Conservation (phyloP, 1,139 yeast genomes). For the Suhomyces bokatorum region DNA sequence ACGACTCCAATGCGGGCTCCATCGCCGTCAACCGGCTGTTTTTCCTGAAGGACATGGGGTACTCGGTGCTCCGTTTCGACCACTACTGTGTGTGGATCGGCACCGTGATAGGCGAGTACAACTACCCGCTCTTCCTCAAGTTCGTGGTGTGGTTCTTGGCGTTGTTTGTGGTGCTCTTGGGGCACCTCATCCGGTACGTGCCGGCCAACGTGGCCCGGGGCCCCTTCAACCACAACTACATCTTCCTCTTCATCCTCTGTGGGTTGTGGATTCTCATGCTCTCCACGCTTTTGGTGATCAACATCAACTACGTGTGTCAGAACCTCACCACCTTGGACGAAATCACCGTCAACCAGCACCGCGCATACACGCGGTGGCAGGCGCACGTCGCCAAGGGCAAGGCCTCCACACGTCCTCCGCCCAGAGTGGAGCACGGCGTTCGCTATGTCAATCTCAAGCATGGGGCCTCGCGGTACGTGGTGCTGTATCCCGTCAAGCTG, state of each 20-base stretch:
- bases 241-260: constrained; percentile 40
- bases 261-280: constrained; percentile 47
- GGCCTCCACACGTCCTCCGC: constrained; percentile 16
- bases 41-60: constrained; percentile 49
- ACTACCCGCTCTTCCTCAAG: constrained; percentile 54
- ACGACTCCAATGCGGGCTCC: constrained; percentile 57
- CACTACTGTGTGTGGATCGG: constrained; percentile 72
- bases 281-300: constrained; percentile 34
- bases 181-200: constrained; percentile 31
- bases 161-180: constrained; percentile 30
- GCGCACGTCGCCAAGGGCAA: background rate
- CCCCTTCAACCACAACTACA: constrained; percentile 46
- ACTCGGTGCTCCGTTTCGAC: constrained; percentile 60
- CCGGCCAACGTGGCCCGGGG: constrained; percentile 24
- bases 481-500: constrained; percentile 25
- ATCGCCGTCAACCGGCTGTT: constrained; percentile 56
- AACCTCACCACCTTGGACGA: constrained; percentile 48
- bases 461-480: constrained; percentile 30
- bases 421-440: constrained; percentile 33
- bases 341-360: constrained; percentile 25
- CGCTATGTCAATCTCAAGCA: constrained; percentile 33
- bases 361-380: constrained; percentile 24
- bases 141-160: constrained; percentile 39
- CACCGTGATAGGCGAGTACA: constrained; percentile 53
- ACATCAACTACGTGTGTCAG: constrained; percentile 36